phyloP scores from a whole-genome alignment of 2,329 filamentous ascomycete genomes.

The Grosmannia serpens region DNA sequence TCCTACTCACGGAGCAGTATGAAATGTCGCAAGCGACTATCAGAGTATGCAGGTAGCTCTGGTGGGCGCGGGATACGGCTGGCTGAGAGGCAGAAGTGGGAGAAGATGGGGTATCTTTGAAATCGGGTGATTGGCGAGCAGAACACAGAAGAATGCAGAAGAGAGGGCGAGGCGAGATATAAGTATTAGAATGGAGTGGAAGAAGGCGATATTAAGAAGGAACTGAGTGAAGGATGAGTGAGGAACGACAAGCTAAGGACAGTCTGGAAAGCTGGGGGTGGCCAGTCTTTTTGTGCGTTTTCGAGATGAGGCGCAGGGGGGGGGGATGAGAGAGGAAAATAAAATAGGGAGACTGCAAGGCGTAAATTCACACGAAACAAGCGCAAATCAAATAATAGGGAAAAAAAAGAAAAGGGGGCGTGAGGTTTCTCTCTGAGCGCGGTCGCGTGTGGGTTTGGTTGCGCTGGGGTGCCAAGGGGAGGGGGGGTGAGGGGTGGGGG shows the following conservation, averaged over 20 bases:
- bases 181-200: neutral
- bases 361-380: constrained; percentile 9
- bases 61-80: neutral
- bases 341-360: constrained; percentile 2
- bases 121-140: neutral
- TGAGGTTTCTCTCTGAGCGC: constrained; percentile 2
- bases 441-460: constrained; percentile 9
- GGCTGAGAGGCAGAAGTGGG: neutral
- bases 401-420: constrained; percentile 4
- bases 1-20: neutral
- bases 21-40: neutral
- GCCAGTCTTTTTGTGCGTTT: constrained; percentile 9
- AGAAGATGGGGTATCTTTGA: neutral
- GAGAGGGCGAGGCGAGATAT: neutral
- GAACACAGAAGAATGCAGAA: neutral
- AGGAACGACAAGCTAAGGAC: neutral
- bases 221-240: constrained; percentile 1
- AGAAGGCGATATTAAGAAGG: neutral
- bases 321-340: neutral
- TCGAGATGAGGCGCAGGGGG: constrained; percentile 4
- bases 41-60: neutral
- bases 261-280: constrained; percentile 2
- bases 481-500: neutral
- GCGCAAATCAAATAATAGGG: constrained; percentile 6
- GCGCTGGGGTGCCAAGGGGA: constrained; percentile 3